Evolutionary conservation across 345 rosid species (phyloP).

Genomic region (Syzygium aromaticum): DNA sequence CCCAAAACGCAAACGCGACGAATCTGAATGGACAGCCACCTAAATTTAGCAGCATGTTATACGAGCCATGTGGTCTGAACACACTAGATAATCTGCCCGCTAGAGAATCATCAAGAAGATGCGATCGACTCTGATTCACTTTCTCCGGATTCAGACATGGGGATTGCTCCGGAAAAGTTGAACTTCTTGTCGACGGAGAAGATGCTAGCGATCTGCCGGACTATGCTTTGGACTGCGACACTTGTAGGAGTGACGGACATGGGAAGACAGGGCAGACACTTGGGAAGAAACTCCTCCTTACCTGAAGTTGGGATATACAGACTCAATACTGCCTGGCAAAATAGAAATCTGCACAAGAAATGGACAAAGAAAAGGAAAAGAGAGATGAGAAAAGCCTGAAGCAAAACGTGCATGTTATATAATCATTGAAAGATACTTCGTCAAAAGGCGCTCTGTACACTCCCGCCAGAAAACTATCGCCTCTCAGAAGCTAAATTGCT

Average conservation of each 20-base stretch:
- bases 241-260: constrained; percentile 33
- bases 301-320: constrained; percentile 35
- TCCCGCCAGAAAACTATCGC: neutral
- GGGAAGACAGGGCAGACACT: constrained; percentile 71
- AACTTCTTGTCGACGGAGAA: constrained; percentile 54
- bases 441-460: neutral
- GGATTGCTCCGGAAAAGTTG: constrained; percentile 33
- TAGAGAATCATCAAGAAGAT: constrained; percentile 5
- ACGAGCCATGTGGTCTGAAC: neutral
- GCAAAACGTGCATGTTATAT: neutral
- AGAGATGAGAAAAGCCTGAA: neutral
- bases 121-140: constrained; percentile 11
- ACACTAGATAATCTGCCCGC: neutral
- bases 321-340: constrained; percentile 62
- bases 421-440: neutral
- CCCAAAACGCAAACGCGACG: neutral
- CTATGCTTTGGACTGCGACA: constrained; percentile 27
- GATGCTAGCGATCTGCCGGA: constrained; percentile 51
- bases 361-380: neutral
- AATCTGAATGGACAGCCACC: neutral
- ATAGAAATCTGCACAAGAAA: constrained; percentile 52
- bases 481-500: neutral
- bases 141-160: constrained; percentile 9
- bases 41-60: neutral
- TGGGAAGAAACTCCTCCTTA: constrained; percentile 64